A percentile compares a stretch with the other conserved stretches of the same genome.
These are phyloP conservation scores for Candida sonorensis DNA, from an alignment of 805 yeast genomes.

Conservation along the genomic window DNA sequence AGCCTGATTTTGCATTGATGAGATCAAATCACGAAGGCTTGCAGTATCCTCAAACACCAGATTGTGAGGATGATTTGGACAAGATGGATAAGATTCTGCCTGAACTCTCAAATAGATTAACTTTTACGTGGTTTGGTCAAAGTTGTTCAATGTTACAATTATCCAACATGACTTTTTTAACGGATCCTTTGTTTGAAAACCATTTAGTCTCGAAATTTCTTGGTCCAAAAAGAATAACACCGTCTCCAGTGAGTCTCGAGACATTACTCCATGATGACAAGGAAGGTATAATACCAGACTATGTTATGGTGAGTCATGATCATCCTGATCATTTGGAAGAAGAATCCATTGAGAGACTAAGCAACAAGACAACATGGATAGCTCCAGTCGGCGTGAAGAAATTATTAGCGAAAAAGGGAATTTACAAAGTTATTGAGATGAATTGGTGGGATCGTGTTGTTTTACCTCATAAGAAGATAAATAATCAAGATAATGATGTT, in stretches of 20 bases:
- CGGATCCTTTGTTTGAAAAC: slow-evolving; percentile 78
- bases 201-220: slow-evolving; percentile 52
- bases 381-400: slow-evolving; percentile 76
- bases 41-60: background rate
- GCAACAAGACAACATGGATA: slow-evolving; percentile 67
- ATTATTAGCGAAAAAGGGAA: slow-evolving; percentile 52
- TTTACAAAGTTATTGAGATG: slow-evolving; percentile 63
- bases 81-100: no score
- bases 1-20: slow-evolving; percentile 48
- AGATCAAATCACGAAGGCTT: slow-evolving; percentile 14
- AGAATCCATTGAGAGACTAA: slow-evolving; percentile 46
- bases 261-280: slow-evolving; percentile 32
- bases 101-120: slow-evolving; percentile 36
- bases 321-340: slow-evolving; percentile 93
- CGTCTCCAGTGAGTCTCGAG: slow-evolving; percentile 60
- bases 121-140: slow-evolving; percentile 92
- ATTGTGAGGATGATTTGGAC: background rate
- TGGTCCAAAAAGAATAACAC: slow-evolving; percentile 82
- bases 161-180: slow-evolving; percentile 63
- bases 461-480: slow-evolving; percentile 16
- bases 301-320: slow-evolving; percentile 81
- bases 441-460: slow-evolving; percentile 85
- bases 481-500: slow-evolving; percentile 30
- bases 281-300: slow-evolving; percentile 48
- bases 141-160: slow-evolving; percentile 74